Base-by-base conservation (phyloP, 805 yeast genomes). In the Starmerella cellae region DNA sequence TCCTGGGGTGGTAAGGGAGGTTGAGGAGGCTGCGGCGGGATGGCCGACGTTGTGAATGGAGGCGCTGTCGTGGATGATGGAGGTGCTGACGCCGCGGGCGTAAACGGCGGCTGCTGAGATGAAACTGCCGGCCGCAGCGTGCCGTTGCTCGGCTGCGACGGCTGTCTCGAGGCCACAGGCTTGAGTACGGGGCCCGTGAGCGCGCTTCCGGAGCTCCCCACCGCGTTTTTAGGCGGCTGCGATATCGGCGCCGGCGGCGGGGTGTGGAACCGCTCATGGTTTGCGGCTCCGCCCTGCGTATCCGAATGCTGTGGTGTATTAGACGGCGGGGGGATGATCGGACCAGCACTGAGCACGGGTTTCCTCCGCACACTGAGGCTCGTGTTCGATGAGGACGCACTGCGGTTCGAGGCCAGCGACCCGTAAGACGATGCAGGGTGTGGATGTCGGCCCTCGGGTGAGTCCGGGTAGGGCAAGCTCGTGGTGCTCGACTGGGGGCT, bases 381-480 rank as follows among this genome's bases (percentile, higher is more conserved):
- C n/a, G 41, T 22, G 29, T 21, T 27, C 13, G 41, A 18, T 11
- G 38, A 35, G 8, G 35, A 31, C 11, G 39, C n/a, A 22, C n/a
- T 36, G 21, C 28, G 32, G 40, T 6, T n/a, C 22, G 8, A 6
- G 35, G 23, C n/a, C n/a, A n/a, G n/a, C n/a, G n/a, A n/a, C n/a
- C n/a, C n/a, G n/a, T n/a, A n/a, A n/a, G n/a, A n/a, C n/a, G n/a
- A n/a, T n/a, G n/a, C n/a, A n/a, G n/a, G n/a, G n/a, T n/a, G n/a
- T n/a, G 18, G 11, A 9, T 20, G 27, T 5, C 37, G 21, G 9
- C 14, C 10, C 16, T 37, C 40, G 4, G 48, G 48, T 3, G 48
- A 45, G n/a, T 34, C 38, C 17, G 48, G 48, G 23, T 45, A 45
- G 14, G 48, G 48, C 32, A 42, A 17, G 24, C 31, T 32, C 14